Percentiles rank a stretch among this genome's conserved stretches.
Conservation (phyloP, 1,139 yeast genomes). For the Wickerhamomyces sp. region DNA sequence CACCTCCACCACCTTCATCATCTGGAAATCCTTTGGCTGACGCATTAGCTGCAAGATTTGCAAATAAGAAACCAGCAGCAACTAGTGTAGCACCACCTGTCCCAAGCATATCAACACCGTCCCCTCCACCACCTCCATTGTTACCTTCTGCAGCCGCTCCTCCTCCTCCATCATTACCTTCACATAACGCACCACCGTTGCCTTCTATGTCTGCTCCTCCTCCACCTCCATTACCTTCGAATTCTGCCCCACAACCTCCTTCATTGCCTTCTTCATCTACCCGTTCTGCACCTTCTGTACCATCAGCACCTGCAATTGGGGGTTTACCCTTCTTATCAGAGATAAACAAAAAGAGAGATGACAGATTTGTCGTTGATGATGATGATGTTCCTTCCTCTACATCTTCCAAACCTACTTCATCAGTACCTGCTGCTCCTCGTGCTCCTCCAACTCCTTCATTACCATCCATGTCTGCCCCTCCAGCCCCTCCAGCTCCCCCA, state of each 20-base stretch:
- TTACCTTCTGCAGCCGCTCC: slow-evolving; percentile 18
- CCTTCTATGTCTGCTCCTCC: slow-evolving; percentile 12
- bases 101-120: slow-evolving; percentile 10
- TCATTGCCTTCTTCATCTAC: slow-evolving; percentile 15
- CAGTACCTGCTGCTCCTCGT: slow-evolving; percentile 17
- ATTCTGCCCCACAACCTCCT: slow-evolving; percentile 11
- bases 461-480: slow-evolving; percentile 19
- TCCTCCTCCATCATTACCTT: slow-evolving; percentile 27
- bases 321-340: slow-evolving; percentile 45
- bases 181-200: slow-evolving; percentile 15
- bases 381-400: not conserved
- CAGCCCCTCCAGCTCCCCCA: slow-evolving; percentile 10
- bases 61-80: slow-evolving; percentile 19
- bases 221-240: slow-evolving; percentile 3
- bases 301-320: slow-evolving; percentile 18
- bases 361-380: slow-evolving; percentile 35
- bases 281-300: slow-evolving; percentile 13
- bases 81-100: slow-evolving; percentile 15
- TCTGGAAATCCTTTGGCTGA: slow-evolving; percentile 24
- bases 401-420: not conserved
- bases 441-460: slow-evolving; percentile 22
- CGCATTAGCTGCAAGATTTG: slow-evolving; percentile 19
- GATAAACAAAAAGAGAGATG: slow-evolving; percentile 43
- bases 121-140: slow-evolving; percentile 25
- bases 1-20: slow-evolving; percentile 11